These are phyloP conservation scores for Colletotrichum liriopes DNA, from an alignment of 2,329 filamentous ascomycete species.

Conservation along the genomic window DNA sequence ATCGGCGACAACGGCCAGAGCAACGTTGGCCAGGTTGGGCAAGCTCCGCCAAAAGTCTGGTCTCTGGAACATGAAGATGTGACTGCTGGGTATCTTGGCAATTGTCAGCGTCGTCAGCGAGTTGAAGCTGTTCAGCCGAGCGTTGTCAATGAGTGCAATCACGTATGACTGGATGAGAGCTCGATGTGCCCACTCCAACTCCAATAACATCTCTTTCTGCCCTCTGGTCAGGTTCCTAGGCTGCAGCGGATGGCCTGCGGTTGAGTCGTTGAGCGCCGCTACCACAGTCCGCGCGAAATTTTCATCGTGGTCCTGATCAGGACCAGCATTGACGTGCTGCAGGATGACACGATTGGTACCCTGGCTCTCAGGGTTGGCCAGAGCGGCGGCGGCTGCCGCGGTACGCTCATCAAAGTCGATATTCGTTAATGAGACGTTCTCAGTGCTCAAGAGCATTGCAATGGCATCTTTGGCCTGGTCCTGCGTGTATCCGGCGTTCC, in stretches of 20 bases:
- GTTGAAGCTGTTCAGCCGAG: slow-evolving; percentile 61
- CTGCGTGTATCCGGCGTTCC: slow-evolving; percentile 54
- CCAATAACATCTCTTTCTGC: slow-evolving; percentile 79
- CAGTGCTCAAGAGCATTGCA: slow-evolving; percentile 53
- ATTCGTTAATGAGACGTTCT: slow-evolving; percentile 49
- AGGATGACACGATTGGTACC: slow-evolving; percentile 38
- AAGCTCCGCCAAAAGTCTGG: slow-evolving; percentile 75
- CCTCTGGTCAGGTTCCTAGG: slow-evolving; percentile 71
- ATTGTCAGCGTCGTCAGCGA: slow-evolving; percentile 73
- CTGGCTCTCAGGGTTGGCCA: background rate
- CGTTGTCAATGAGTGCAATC: slow-evolving; percentile 75
- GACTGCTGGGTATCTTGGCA: slow-evolving; percentile 74
- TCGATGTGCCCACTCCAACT: slow-evolving; percentile 78
- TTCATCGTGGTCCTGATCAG: slow-evolving; percentile 5
- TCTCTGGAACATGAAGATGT: slow-evolving; percentile 70
- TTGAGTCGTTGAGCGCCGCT: slow-evolving; percentile 31
- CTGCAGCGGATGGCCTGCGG: slow-evolving; percentile 57
- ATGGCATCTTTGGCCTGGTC: slow-evolving; percentile 53
- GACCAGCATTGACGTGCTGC: background rate
- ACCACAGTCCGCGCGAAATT: slow-evolving; percentile 40
- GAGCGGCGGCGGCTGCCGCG: slow-evolving; percentile 18
- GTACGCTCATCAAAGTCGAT: slow-evolving; percentile 54
- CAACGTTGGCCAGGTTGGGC: slow-evolving; percentile 67
- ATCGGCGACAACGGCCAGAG: slow-evolving; percentile 75
- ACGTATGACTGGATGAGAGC: slow-evolving; percentile 79